phyloP scores from a whole-genome alignment of 1,284 basidiomycete species.

The Trichosporon sp. region DNA sequence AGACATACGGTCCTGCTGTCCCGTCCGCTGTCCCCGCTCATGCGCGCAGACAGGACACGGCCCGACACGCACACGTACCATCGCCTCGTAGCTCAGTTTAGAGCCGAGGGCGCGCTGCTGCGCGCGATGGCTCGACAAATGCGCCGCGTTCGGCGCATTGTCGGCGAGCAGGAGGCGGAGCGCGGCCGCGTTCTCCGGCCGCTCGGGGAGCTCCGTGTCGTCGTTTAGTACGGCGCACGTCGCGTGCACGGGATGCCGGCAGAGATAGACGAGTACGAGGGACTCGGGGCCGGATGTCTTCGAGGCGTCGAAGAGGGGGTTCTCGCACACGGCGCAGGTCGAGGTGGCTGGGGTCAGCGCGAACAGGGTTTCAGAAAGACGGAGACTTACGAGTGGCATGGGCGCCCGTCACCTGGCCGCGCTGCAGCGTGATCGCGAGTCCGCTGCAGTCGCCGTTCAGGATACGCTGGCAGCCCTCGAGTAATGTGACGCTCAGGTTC shows the following conservation, averaged over 20 bases:
- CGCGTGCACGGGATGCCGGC: conserved; percentile 82
- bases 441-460: conserved; percentile 76
- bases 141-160: conserved; percentile 35
- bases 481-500: conserved; percentile 79
- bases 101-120: conserved; percentile 43
- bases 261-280: conserved; percentile 70
- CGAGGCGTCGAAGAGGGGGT: conserved; percentile 62
- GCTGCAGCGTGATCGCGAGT: conserved; percentile 70
- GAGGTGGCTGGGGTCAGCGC: conserved; percentile 61
- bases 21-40: conserved; percentile 20
- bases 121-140: conserved; percentile 41
- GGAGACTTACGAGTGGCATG: conserved; percentile 70
- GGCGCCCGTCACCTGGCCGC: conserved; percentile 75
- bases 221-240: conserved; percentile 59
- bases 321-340: conserved; percentile 68
- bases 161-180: conserved; percentile 67
- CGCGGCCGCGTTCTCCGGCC: conserved; percentile 53
- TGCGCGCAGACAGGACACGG: conserved; percentile 72
- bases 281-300: conserved; percentile 25
- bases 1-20: conserved; percentile 18
- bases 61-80: conserved; percentile 67
- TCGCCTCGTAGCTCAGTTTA: conserved; percentile 63
- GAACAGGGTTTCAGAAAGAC: too few species aligned
- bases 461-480: conserved; percentile 87
- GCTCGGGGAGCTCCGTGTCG: conserved; percentile 48